Percentiles rank a stretch among this genome's conserved stretches.
Conservation (phyloP, 1,139 yeast species). For the Yarrowia galli region DNA sequence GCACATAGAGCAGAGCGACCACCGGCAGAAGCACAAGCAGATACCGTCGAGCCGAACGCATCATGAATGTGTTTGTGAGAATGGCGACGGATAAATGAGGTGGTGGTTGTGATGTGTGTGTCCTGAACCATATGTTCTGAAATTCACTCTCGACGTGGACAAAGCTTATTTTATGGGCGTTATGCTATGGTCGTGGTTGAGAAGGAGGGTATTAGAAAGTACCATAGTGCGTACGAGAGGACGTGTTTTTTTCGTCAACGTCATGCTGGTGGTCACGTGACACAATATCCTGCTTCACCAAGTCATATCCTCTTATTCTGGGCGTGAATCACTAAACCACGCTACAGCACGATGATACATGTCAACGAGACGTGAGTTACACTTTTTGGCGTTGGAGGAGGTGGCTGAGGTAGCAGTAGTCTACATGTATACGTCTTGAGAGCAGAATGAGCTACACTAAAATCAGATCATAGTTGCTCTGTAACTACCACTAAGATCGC, state of each 20-base stretch:
- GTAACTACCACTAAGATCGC: background rate
- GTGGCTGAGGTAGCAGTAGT: background rate
- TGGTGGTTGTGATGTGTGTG: background rate
- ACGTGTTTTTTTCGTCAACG: background rate
- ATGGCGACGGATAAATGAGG: background rate
- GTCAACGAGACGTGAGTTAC: background rate
- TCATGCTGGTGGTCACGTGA: background rate
- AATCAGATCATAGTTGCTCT: background rate
- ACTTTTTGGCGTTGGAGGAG: background rate
- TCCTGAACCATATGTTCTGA: constrained; percentile 1
- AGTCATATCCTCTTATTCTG: background rate
- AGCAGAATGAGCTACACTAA: too few relatives aligned
- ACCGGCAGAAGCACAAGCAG: constrained; percentile 34
- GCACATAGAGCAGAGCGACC: constrained; percentile 31
- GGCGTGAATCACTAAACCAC: background rate
- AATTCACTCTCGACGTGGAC: constrained; percentile 35
- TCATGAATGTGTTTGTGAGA: constrained; percentile 2
- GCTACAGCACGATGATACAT: background rate
- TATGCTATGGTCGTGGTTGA: background rate
- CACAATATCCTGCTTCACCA: background rate
- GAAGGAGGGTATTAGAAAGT: background rate
- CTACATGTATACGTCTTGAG: background rate
- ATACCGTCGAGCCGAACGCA: constrained; percentile 39
- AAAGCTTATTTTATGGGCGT: constrained; percentile 30
- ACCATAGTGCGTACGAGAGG: too few relatives aligned